These are phyloP conservation scores for Pleurotus cornucopiae DNA, from an alignment of 768 basidiomycete species.

Conservation along the genomic window DNA sequence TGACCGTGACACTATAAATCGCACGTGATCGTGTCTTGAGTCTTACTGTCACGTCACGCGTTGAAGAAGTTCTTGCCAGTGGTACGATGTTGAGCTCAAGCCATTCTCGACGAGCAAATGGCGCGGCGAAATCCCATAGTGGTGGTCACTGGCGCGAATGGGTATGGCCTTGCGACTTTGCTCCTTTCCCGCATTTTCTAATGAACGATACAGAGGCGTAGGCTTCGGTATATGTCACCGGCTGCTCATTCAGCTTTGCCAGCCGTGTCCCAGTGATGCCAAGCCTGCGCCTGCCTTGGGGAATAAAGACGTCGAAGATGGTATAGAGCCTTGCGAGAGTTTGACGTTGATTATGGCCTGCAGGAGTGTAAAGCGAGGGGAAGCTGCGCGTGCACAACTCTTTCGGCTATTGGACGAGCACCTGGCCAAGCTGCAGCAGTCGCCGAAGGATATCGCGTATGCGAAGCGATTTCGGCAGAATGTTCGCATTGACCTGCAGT, in stretches of 20 bases:
- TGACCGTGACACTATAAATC: background rate
- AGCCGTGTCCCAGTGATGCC: conserved; percentile 44
- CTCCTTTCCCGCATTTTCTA: background rate
- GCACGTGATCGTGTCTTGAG: conserved; percentile 9
- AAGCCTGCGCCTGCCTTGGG: conserved; percentile 21
- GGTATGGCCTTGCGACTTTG: conserved; percentile 30
- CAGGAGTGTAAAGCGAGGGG: conserved; percentile 59
- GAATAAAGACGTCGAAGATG: conserved; percentile 2
- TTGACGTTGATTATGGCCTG: conserved; percentile 81
- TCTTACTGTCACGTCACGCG: background rate
- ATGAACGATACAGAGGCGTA: conserved; percentile 52
- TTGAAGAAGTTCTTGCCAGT: background rate
- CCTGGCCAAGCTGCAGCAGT: conserved; percentile 31
- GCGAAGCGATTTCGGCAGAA: conserved; percentile 55
- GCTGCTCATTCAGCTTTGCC: conserved; percentile 65
- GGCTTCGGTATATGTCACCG: conserved; percentile 83
- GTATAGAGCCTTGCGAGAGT: conserved; percentile 37
- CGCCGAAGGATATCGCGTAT: conserved; percentile 42
- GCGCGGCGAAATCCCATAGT: conserved; percentile 39
- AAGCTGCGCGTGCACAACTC: conserved; percentile 54
- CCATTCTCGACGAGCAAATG: conserved; percentile 10
- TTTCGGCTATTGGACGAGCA: conserved; percentile 50
- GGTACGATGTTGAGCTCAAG: background rate
- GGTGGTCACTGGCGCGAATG: conserved; percentile 70
- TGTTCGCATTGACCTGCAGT: conserved; percentile 54